phyloP scores from a whole-genome alignment of 306 rosid genomes.

The Ormosia emarginata region DNA sequence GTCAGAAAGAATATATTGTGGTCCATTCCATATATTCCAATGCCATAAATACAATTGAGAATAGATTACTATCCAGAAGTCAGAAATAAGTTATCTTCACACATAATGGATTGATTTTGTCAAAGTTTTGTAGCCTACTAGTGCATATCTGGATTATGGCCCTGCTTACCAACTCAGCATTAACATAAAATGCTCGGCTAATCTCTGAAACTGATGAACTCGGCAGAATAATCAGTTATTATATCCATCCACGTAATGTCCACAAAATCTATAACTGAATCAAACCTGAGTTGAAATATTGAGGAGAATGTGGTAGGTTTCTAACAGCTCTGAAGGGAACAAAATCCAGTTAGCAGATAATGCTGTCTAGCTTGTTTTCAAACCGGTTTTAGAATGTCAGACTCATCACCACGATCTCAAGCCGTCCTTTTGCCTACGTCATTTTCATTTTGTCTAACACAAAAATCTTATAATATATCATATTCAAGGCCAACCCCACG shows the following conservation, averaged over 20 bases:
- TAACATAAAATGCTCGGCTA: not conserved
- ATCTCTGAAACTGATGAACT: not conserved
- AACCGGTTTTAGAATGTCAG: conserved; percentile 16
- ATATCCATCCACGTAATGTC: conserved; percentile 14
- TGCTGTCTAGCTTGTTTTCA: conserved; percentile 23
- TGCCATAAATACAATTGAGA: not conserved
- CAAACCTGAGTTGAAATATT: conserved; percentile 18
- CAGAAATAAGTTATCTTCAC: conserved; percentile 2
- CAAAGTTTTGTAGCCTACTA: not conserved
- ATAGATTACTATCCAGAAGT: not conserved
- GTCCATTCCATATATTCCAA: conserved; percentile 14
- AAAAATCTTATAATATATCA: not conserved
- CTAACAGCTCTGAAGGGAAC: conserved; percentile 25
- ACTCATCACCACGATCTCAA: conserved; percentile 36
- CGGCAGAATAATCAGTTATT: not conserved
- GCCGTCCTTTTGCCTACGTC: conserved; percentile 17
- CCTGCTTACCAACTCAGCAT: conserved; percentile 18
- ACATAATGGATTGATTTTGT: not conserved
- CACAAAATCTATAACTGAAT: conserved; percentile 21
- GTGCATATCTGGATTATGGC: conserved; percentile 3
- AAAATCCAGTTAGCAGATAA: conserved; percentile 21
- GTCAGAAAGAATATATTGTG: conserved; percentile 18
- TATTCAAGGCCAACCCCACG: conserved; percentile 29
- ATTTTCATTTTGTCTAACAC: conserved; percentile 5
- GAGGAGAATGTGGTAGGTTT: conserved; percentile 26